Evolutionary conservation across 495 filamentous ascomycete species (phyloP).

Genomic region (Hyaloscypha variabilis): DNA sequence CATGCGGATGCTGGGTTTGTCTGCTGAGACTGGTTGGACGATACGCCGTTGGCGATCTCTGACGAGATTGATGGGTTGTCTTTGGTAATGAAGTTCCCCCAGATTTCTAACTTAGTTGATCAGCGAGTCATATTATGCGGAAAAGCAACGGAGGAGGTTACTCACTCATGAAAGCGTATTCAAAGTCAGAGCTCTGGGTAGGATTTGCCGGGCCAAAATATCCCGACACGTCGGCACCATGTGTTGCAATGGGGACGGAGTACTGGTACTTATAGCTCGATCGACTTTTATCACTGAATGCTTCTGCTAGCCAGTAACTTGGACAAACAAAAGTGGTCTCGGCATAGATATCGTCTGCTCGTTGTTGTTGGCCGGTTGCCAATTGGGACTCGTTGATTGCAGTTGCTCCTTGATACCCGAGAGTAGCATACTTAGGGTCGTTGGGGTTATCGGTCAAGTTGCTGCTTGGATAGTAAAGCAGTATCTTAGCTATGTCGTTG

Average conservation of each 20-base stretch:
- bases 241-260: conserved; percentile 57
- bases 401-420: conserved; percentile 43
- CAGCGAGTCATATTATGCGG: neutral
- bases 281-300: conserved; percentile 55
- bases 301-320: conserved; percentile 45
- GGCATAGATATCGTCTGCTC: conserved; percentile 37
- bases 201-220: conserved; percentile 51
- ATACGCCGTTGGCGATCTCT: conserved; percentile 40
- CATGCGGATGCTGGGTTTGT: conserved; percentile 24
- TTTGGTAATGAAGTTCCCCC: conserved; percentile 58
- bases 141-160: neutral
- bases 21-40: neutral
- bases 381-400: conserved; percentile 40
- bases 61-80: conserved; percentile 54
- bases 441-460: conserved; percentile 33
- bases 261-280: conserved; percentile 63
- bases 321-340: conserved; percentile 48
- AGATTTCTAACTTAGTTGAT: conserved; percentile 32
- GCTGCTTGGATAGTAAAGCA: conserved; percentile 44
- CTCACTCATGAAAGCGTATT: conserved; percentile 36
- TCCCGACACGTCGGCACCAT: conserved; percentile 50
- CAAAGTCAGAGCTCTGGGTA: conserved; percentile 41
- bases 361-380: conserved; percentile 33
- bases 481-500: conserved; percentile 48
- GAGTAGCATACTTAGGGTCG: conserved; percentile 41